Evolutionary conservation across 2,329 filamentous ascomycete species (phyloP).

Genomic region (Penicillium sp.): DNA sequence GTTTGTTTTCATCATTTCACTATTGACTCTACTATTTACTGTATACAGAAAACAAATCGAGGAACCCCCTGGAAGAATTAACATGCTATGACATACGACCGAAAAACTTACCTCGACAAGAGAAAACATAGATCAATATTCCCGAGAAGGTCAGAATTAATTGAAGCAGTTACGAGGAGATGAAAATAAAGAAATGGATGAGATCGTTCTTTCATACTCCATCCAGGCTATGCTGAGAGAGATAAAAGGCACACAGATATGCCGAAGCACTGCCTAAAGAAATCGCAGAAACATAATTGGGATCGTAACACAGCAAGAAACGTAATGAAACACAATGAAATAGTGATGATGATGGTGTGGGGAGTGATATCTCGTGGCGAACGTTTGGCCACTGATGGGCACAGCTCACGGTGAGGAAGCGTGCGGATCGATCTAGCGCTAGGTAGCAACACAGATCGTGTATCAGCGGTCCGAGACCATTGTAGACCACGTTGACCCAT

Average conservation of each 20-base stretch:
- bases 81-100: not conserved
- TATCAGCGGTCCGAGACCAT: constrained; percentile 8
- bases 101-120: not conserved
- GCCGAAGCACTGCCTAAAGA: constrained; percentile 8
- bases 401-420: constrained; percentile 2
- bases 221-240: constrained; percentile 27
- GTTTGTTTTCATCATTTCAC: not conserved
- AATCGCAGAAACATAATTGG: constrained; percentile 9
- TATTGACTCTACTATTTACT: not conserved
- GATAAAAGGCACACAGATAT: constrained; percentile 7
- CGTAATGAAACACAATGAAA: constrained; percentile 10
- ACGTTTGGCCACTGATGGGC: constrained; percentile 6
- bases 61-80: not conserved
- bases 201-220: constrained; percentile 28
- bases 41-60: not conserved
- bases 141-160: constrained; percentile 10
- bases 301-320: constrained; percentile 13
- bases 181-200: constrained; percentile 12
- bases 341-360: constrained; percentile 2
- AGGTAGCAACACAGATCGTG: constrained; percentile 4
- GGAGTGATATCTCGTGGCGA: not conserved
- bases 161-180: constrained; percentile 9
- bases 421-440: constrained; percentile 5
- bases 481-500: not conserved
- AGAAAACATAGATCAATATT: not conserved